A percentile compares a stretch with the other conserved stretches of the same genome.
phyloP scores from a whole-genome alignment of 164 flowering plant genomes.

The Buxus sempervirens region DNA sequence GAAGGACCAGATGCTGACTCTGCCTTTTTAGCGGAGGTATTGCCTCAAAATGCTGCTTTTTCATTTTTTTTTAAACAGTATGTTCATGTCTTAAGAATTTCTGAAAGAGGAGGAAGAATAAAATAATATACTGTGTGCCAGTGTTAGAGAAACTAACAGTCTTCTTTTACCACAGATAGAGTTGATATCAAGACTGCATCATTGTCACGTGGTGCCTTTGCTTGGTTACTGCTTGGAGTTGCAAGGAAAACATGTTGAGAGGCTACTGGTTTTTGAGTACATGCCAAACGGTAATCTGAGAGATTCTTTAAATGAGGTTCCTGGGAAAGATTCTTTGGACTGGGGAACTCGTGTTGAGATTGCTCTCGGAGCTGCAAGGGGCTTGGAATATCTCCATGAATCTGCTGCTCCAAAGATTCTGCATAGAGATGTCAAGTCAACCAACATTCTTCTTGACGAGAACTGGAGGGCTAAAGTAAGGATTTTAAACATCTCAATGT shows the following conservation, averaged over 20 bases:
- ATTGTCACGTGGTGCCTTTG: conserved; percentile 89
- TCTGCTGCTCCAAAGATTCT: conserved; percentile 97
- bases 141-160: not conserved
- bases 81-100: not conserved
- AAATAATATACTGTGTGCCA: not conserved
- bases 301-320: conserved; percentile 63
- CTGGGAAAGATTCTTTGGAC: conserved; percentile 46
- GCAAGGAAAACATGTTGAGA: conserved; percentile 64
- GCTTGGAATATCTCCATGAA: conserved; percentile 96
- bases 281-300: conserved; percentile 85
- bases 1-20: conserved; percentile 67
- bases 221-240: conserved; percentile 83
- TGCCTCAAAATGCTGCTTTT: conserved; percentile 2
- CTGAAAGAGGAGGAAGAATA: not conserved
- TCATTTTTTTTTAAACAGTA: not conserved
- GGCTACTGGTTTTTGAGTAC: conserved; percentile 84
- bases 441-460: conserved; percentile 90
- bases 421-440: conserved; percentile 97
- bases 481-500: not conserved
- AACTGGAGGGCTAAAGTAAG: conserved; percentile 81
- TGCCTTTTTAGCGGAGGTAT: conserved; percentile 71
- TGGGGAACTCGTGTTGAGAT: conserved; percentile 82
- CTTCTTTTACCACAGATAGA: conserved; percentile 54
- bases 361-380: conserved; percentile 97
- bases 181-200: conserved; percentile 81